Evolutionary conservation across 208 protist genomes (phyloP).

Genomic region (Zelonia costaricensis): DNA sequence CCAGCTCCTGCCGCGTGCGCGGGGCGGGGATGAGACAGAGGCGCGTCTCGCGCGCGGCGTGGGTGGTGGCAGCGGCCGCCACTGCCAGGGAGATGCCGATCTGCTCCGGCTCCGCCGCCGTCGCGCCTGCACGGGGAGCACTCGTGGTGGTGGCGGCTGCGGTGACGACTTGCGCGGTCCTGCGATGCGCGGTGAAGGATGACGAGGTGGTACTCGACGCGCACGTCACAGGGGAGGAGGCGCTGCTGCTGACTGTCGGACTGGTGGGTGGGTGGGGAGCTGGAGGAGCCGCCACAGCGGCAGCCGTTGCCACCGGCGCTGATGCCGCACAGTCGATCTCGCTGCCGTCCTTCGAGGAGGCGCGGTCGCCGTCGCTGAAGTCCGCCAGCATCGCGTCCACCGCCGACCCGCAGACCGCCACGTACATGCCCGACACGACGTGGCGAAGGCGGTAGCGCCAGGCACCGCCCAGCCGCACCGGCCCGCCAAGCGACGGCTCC

Average conservation of each 20-base stretch:
- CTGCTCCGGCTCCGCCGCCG: too few relatives aligned
- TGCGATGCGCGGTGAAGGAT: too few relatives aligned
- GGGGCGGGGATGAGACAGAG: slow-evolving; percentile 69
- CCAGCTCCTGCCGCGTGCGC: slow-evolving; percentile 39
- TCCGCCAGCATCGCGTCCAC: slow-evolving; percentile 55
- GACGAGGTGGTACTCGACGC: too few relatives aligned
- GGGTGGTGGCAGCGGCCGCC: background rate
- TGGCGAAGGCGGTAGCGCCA: slow-evolving; percentile 59
- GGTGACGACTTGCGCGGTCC: too few relatives aligned
- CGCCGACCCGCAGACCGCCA: slow-evolving; percentile 57
- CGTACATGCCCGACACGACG: slow-evolving; percentile 62
- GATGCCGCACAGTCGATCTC: background rate
- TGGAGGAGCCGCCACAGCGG: too few relatives aligned
- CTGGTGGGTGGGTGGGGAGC: too few relatives aligned
- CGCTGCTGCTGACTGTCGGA: too few relatives aligned
- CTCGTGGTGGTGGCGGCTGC: too few relatives aligned
- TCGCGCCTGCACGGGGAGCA: too few relatives aligned
- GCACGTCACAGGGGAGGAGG: too few relatives aligned
- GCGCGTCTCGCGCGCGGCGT: slow-evolving; percentile 36
- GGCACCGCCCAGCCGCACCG: slow-evolving; percentile 37
- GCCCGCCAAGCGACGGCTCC: slow-evolving; percentile 56
- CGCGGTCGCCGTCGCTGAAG: slow-evolving; percentile 28
- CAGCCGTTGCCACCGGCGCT: too few relatives aligned
- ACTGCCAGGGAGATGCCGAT: background rate
- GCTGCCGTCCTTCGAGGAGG: background rate